These are phyloP conservation scores for Phragmites australis DNA, from an alignment of 176 grass and related monocot species.

Conservation along the genomic window DNA sequence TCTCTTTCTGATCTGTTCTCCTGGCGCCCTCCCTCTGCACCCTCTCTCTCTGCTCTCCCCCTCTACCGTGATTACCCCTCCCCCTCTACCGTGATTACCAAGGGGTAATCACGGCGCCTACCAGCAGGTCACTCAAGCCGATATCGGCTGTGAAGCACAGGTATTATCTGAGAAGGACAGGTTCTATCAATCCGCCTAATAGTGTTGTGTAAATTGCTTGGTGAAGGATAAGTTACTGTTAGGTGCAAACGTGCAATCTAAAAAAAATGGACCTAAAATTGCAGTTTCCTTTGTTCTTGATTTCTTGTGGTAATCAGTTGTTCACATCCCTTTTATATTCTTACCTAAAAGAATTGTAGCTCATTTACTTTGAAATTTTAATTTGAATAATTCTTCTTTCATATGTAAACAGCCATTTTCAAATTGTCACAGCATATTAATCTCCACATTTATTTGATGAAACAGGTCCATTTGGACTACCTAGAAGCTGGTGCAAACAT, in stretches of 20 bases:
- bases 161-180: too few relatives aligned
- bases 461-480: conserved; percentile 93
- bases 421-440: conserved; percentile 13
- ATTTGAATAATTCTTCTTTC: background rate
- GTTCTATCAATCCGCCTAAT: background rate
- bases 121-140: too few relatives aligned
- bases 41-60: too few relatives aligned
- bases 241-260: background rate
- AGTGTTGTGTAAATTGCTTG: background rate
- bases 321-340: background rate
- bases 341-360: too few relatives aligned
- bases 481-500: conserved; percentile 86
- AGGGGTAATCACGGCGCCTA: too few relatives aligned
- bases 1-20: too few relatives aligned
- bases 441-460: conserved; percentile 23
- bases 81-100: too few relatives aligned
- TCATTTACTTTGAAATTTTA: too few relatives aligned
- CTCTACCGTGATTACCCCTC: too few relatives aligned
- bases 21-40: too few relatives aligned
- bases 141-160: too few relatives aligned
- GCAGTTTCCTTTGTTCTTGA: background rate
- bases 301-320: background rate
- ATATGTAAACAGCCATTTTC: background rate
- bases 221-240: background rate
- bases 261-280: background rate